phyloP scores from a whole-genome alignment of 2,329 filamentous ascomycete genomes.

The Sclerotiophoma versabilis region DNA sequence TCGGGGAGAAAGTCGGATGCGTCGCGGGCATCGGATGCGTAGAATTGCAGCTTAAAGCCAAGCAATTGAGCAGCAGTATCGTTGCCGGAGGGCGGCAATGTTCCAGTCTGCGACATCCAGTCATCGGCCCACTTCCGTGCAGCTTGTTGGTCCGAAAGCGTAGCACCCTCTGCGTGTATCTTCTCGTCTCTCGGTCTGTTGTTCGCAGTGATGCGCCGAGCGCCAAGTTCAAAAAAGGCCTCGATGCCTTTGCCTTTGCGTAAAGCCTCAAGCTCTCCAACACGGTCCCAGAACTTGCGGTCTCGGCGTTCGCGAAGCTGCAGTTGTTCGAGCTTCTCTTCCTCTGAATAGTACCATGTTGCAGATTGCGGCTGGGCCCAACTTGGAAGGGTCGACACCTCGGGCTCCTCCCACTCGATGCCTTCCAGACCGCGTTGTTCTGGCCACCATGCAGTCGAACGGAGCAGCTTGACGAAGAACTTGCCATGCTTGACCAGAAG shows the following conservation, averaged over 20 bases:
- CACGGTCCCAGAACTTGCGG: conserved; percentile 78
- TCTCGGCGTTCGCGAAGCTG: conserved; percentile 71
- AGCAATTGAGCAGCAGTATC: conserved; percentile 91
- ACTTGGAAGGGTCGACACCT: conserved; percentile 73
- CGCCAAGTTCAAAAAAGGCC: conserved; percentile 90
- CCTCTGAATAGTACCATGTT: conserved; percentile 69
- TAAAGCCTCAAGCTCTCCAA: conserved; percentile 62
- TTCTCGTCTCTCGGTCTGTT: conserved; percentile 42
- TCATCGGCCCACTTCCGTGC: conserved; percentile 52
- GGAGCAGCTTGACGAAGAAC: conserved; percentile 92
- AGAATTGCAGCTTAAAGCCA: conserved; percentile 96
- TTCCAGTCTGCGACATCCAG: conserved; percentile 84
- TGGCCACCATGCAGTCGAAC: conserved; percentile 97
- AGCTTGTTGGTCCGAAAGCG: conserved; percentile 53
- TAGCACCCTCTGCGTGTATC: conserved; percentile 25
- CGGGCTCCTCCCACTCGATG: conserved; percentile 57
- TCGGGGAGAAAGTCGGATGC: conserved; percentile 81
- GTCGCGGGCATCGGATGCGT: conserved; percentile 80
- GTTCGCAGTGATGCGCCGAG: conserved; percentile 64
- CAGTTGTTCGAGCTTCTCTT: conserved; percentile 69
- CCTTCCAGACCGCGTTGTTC: conserved; percentile 64
- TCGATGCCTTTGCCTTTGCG: conserved; percentile 65
- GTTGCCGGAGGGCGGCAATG: conserved; percentile 84
- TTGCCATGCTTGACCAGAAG: conserved; percentile 90
- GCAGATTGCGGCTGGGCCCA: conserved; percentile 82